Base-by-base conservation (phyloP, 768 basidiomycete genomes). In the Agrocybe chaxingu region DNA sequence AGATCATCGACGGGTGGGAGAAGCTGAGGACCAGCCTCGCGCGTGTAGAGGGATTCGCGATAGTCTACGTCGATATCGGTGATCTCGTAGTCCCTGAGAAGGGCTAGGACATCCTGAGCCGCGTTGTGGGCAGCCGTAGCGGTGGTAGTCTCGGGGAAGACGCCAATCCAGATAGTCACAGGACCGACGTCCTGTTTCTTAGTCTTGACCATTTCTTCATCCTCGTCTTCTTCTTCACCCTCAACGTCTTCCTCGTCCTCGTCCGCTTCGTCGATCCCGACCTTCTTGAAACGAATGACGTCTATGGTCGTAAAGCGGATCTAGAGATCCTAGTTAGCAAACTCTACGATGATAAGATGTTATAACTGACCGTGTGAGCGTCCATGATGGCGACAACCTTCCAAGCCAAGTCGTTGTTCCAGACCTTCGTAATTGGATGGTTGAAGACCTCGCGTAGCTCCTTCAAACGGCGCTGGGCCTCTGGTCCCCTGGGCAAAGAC, bases 161-260 rank as follows among this genome's bases (percentile, higher is more conserved):
- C 54, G 35, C 56, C 70, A 50, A 69, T 62, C 70, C 70, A 71
- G 40, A 70, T 63, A 16, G 62, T 66, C 46, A 70, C 61, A 51
- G 67, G 70, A 55, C 70, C 52, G 50, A 65, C 40, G 41, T 41
- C 50, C 30, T 30, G 30, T 55, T 57, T 60, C 53, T 62, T 54
- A 53, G 43, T 52, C 42, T 56, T 40, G 16, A 7, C 32, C 39
- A 4, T 40, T 57, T 61, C 59, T 48, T 59, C 52, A 8, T 52
- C 49, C 53, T 57, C 57, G 24, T 24, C 24, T 24, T 24, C 24
- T 24, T 24, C 24, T 5, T 24, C 24, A 5, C 5, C 24, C 24
- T 24, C 24, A 5, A 24, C 24, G 24, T 24, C 24, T 24, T 24
- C 24, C 24, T 24, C 24, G 24, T 24, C 24, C 24, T 24, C 24